These are phyloP conservation scores for Poronia punctata DNA, from an alignment of 495 filamentous ascomycete genomes.

Conservation along the genomic window DNA sequence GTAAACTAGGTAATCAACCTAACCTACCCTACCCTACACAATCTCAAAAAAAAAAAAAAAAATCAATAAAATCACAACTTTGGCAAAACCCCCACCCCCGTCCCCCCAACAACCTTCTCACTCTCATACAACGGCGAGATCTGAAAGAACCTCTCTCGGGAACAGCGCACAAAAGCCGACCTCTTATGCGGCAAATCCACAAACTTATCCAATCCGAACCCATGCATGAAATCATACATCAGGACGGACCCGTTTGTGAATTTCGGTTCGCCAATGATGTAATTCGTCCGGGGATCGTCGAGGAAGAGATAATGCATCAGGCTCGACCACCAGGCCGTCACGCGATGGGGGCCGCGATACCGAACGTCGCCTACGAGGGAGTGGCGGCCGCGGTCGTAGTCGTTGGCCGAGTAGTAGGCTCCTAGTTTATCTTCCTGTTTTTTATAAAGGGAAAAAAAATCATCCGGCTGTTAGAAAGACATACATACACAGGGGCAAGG, in stretches of 20 bases:
- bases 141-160: slow-evolving; percentile 62
- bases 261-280: slow-evolving; percentile 60
- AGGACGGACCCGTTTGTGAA: slow-evolving; percentile 53
- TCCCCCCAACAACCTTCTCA: slow-evolving; percentile 41
- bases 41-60: no score
- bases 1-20: no score
- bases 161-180: slow-evolving; percentile 52
- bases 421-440: slow-evolving; percentile 58
- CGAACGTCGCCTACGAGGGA: slow-evolving; percentile 58
- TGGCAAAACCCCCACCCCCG: slow-evolving; percentile 36
- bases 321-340: slow-evolving; percentile 61
- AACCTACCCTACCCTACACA: no score
- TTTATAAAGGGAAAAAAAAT: not conserved
- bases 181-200: slow-evolving; percentile 62
- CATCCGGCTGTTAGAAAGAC: slow-evolving; percentile 1
- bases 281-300: slow-evolving; percentile 57
- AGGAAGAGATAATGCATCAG: slow-evolving; percentile 65
- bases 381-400: slow-evolving; percentile 63
- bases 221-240: slow-evolving; percentile 59
- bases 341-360: slow-evolving; percentile 57
- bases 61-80: slow-evolving; percentile 29
- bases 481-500: no score
- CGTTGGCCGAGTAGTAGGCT: slow-evolving; percentile 54
- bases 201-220: slow-evolving; percentile 57
- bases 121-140: slow-evolving; percentile 51